Evolutionary conservation across 106 monocot genomes (phyloP).

Genomic region (Allium sativum): DNA sequence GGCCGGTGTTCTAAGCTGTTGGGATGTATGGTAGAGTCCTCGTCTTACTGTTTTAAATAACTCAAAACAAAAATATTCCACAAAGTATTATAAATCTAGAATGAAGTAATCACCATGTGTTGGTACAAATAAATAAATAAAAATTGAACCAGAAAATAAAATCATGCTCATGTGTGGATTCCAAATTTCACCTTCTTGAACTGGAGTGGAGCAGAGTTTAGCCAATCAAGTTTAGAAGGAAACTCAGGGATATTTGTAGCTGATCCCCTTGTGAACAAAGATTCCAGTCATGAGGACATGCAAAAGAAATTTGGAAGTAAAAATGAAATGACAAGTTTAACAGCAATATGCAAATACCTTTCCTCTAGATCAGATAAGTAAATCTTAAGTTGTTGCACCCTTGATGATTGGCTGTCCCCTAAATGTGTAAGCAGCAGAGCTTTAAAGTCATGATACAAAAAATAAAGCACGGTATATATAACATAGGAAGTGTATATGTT

Average conservation of each 20-base stretch:
- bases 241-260: conserved; percentile 71
- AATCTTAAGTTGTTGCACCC: conserved; percentile 53
- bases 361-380: conserved; percentile 74
- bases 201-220: conserved; percentile 87
- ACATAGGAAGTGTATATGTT: conserved; percentile 2
- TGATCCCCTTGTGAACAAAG: conserved; percentile 33
- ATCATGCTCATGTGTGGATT: too few relatives aligned
- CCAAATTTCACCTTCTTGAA: conserved; percentile 50
- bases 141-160: conserved; percentile 4
- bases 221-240: conserved; percentile 87
- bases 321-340: not conserved
- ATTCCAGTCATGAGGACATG: conserved; percentile 3
- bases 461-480: not conserved
- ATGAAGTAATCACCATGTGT: not conserved
- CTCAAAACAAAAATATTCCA: too few relatives aligned
- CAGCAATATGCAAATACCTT: conserved; percentile 30
- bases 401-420: conserved; percentile 41
- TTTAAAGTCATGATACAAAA: not conserved
- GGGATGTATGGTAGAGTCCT: too few relatives aligned
- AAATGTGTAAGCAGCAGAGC: conserved; percentile 6
- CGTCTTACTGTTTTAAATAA: too few relatives aligned
- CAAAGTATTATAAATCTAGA: too few relatives aligned
- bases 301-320: not conserved
- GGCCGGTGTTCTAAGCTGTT: too few relatives aligned
- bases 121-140: not conserved